Base-by-base conservation (phyloP, 345 rosid genomes). In the Gossypium arboreum region DNA sequence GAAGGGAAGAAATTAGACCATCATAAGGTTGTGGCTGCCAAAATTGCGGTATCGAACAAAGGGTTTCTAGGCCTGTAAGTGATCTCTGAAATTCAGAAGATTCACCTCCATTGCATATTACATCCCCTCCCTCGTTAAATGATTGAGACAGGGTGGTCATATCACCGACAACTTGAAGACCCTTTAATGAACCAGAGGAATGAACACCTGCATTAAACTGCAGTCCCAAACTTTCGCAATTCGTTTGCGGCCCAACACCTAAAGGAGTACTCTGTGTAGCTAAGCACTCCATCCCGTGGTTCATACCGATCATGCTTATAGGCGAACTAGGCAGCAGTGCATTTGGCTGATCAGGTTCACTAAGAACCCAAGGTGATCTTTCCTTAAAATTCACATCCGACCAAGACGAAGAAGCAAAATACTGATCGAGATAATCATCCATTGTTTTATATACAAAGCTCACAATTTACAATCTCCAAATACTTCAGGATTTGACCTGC, bases 371-470 rank as follows among this genome's bases (percentile, higher is more conserved):
- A 64, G 79, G 74, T 24, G 81, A 76, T 55, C 55, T 74, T 71
- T 79, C 83, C 47, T 74, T 80, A 7, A 67, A 70, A 80, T 82
- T 79, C 52, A 57, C 75, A 76, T 77, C 79, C 1, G 68, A 48
- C 84, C 78, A 69, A 24, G 80, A 76, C 4, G 83, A 79, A 55
- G 82, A 75, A 73, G 79, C 71, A 51, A 80, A 69, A 34, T 73
- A 64, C 41, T 68, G 84, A 69, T 82, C 79, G 17, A 82, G 72
- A 72, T 77, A 84, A 55, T 82, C 84, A 77, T 84, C 89, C 89
- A 86, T 86, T 41, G 61, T 52, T 9, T 20, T 34, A 34, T 5
- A 5, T 34, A 34, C 7, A 34, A 34, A 34, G 41, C 41, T 34
- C 41, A 34, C 41, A 0, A 7, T 34, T 34, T 6, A 5, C 41